phyloP scores from a whole-genome alignment of 805 yeast genomes.

The Sungouiella blattae region DNA sequence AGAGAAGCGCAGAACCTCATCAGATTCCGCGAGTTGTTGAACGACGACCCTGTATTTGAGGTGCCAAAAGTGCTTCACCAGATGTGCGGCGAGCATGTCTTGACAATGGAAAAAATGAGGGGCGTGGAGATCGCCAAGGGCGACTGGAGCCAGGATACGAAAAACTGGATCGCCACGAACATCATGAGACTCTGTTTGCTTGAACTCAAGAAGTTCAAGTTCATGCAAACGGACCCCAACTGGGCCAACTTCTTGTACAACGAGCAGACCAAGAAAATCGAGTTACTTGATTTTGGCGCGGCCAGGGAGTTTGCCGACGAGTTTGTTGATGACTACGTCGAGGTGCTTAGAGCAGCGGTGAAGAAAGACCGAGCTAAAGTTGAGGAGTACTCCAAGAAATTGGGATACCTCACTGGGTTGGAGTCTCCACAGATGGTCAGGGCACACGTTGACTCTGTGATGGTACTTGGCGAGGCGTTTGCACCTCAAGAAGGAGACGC shows the following conservation, averaged over 20 bases:
- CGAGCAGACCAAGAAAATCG: slow-evolving; percentile 64
- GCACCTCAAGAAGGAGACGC: slow-evolving; percentile 48
- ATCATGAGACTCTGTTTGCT: slow-evolving; percentile 82
- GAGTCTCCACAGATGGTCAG: slow-evolving; percentile 84
- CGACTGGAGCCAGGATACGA: slow-evolving; percentile 67
- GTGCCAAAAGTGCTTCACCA: slow-evolving; percentile 82
- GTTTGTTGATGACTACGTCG: slow-evolving; percentile 67
- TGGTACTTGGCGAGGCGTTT: slow-evolving; percentile 93
- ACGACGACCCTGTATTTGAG: slow-evolving; percentile 55
- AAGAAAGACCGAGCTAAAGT: slow-evolving; percentile 61
- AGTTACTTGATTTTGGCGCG: slow-evolving; percentile 93
- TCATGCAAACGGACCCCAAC: slow-evolving; percentile 98
- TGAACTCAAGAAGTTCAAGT: slow-evolving; percentile 80
- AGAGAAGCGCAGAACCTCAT: slow-evolving; percentile 81
- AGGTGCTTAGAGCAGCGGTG: slow-evolving; percentile 72
- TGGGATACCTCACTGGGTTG: slow-evolving; percentile 89
- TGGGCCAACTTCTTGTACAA: slow-evolving; percentile 97
- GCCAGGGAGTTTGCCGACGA: slow-evolving; percentile 71
- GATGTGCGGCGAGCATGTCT: slow-evolving; percentile 73
- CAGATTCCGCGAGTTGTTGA: slow-evolving; percentile 56
- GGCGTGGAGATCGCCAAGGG: slow-evolving; percentile 83
- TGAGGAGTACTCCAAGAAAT: slow-evolving; percentile 58
- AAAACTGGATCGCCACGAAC: slow-evolving; percentile 77
- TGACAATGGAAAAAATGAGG: slow-evolving; percentile 85
- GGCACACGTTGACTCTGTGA: slow-evolving; percentile 88